Percentiles rank a stretch among this genome's conserved stretches.
These are phyloP conservation scores for Fusarium pseudoanthophilum DNA, from an alignment of 2,329 filamentous ascomycete genomes.

Conservation along the genomic window DNA sequence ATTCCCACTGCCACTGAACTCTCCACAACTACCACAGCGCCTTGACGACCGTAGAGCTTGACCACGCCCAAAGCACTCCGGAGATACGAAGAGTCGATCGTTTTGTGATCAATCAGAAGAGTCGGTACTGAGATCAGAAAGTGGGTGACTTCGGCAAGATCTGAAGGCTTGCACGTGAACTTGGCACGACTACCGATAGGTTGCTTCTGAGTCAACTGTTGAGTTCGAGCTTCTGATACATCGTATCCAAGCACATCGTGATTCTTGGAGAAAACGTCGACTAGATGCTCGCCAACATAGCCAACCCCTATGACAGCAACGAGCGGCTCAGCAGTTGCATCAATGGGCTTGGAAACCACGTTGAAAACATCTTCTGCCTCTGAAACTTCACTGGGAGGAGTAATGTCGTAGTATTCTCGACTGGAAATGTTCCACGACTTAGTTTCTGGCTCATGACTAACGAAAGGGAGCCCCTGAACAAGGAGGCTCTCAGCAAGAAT, in stretches of 20 bases:
- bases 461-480: conserved; percentile 37
- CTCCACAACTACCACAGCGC: conserved; percentile 62
- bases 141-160: conserved; percentile 58
- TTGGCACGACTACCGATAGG: conserved; percentile 43
- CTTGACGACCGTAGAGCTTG: conserved; percentile 53
- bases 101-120: conserved; percentile 57
- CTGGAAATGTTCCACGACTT: conserved; percentile 42
- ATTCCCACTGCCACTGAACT: conserved; percentile 66
- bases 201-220: conserved; percentile 48
- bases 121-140: conserved; percentile 66
- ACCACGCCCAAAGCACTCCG: conserved; percentile 57
- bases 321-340: conserved; percentile 43
- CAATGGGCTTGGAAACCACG: conserved; percentile 14
- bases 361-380: conserved; percentile 40
- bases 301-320: conserved; percentile 64
- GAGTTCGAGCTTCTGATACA: conserved; percentile 54
- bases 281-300: conserved; percentile 63
- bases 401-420: conserved; percentile 48
- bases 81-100: conserved; percentile 60
- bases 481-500: conserved; percentile 39
- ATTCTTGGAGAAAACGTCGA: conserved; percentile 54
- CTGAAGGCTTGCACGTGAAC: conserved; percentile 53
- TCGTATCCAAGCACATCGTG: conserved; percentile 61
- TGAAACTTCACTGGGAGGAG: conserved; percentile 48
- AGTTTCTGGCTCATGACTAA: conserved; percentile 25